Conservation (phyloP, 139 green algal genomes). For the Astrephomene gubernaculifera region DNA sequence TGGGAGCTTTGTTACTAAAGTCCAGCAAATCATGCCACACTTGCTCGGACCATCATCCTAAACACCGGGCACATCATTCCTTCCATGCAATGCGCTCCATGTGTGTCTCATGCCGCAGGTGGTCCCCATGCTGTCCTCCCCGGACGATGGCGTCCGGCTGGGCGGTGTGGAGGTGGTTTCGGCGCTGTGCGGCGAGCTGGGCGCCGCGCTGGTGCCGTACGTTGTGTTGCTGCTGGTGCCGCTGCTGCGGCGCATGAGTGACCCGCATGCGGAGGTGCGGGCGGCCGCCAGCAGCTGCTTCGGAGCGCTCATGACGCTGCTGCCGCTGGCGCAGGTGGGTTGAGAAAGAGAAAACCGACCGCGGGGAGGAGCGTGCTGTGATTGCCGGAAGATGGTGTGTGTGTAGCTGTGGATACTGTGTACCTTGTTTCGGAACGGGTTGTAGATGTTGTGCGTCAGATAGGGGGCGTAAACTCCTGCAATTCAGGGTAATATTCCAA, state of each 20-base stretch:
- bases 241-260: slow-evolving; percentile 90
- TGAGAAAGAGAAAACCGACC: neutral
- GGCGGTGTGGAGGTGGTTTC: slow-evolving; percentile 58
- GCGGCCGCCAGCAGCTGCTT: slow-evolving; percentile 79
- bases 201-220: slow-evolving; percentile 73
- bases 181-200: slow-evolving; percentile 38
- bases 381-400: too few species aligned
- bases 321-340: slow-evolving; percentile 84
- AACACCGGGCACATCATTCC: too few species aligned
- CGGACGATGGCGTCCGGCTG: slow-evolving; percentile 41
- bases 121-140: slow-evolving; percentile 55
- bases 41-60: too few species aligned
- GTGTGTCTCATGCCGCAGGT: slow-evolving; percentile 43
- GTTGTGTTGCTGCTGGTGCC: slow-evolving; percentile 88
- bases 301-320: slow-evolving; percentile 84
- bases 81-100: too few species aligned
- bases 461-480: too few species aligned
- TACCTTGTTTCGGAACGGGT: too few species aligned
- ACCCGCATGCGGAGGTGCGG: slow-evolving; percentile 74
- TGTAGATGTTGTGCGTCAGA: too few species aligned
- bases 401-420: too few species aligned
- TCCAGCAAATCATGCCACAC: too few species aligned
- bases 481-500: too few species aligned
- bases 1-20: too few species aligned
- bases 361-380: neutral